Evolutionary conservation across 2,329 filamentous ascomycete genomes (phyloP).

Genomic region (Thelonectria rubi): DNA sequence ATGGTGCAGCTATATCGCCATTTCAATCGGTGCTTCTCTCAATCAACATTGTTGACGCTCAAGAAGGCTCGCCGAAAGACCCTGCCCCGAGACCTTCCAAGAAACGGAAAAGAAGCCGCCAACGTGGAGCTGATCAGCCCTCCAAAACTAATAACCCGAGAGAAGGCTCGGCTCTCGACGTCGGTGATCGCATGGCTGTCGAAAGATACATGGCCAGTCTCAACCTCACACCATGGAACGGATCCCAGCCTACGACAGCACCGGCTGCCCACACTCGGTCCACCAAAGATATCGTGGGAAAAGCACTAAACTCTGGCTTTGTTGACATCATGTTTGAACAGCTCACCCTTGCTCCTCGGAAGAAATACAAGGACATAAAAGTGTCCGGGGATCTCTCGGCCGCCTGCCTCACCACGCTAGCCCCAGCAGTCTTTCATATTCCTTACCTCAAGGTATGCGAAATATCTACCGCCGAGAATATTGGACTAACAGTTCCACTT

Average conservation of each 20-base stretch:
- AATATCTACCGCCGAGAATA: too few species aligned
- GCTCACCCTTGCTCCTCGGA: conserved; percentile 40
- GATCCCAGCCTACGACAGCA: not conserved
- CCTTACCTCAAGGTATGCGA: conserved; percentile 47
- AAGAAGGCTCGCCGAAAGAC: not conserved
- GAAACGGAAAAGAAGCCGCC: conserved; percentile 24
- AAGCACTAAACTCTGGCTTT: conserved; percentile 18
- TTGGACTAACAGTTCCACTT: conserved; percentile 18
- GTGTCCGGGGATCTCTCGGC: conserved; percentile 26
- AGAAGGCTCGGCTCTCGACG: conserved; percentile 29
- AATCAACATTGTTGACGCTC: conserved; percentile 35
- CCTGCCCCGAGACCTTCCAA: conserved; percentile 5
- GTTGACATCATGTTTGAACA: conserved; percentile 39
- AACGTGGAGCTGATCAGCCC: not conserved
- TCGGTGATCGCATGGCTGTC: conserved; percentile 42
- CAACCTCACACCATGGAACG: conserved; percentile 17
- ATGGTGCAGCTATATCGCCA: conserved; percentile 34
- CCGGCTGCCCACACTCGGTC: not conserved
- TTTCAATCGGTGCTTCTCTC: conserved; percentile 42
- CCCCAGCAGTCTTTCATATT: conserved; percentile 50
- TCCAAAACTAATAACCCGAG: not conserved
- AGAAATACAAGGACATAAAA: conserved; percentile 35
- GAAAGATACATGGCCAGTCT: conserved; percentile 43
- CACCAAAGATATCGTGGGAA: conserved; percentile 16
- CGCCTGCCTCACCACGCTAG: conserved; percentile 41